These are phyloP conservation scores for Solanum chacoense DNA, from an alignment of 305 asterid genomes.

Conservation along the genomic window DNA sequence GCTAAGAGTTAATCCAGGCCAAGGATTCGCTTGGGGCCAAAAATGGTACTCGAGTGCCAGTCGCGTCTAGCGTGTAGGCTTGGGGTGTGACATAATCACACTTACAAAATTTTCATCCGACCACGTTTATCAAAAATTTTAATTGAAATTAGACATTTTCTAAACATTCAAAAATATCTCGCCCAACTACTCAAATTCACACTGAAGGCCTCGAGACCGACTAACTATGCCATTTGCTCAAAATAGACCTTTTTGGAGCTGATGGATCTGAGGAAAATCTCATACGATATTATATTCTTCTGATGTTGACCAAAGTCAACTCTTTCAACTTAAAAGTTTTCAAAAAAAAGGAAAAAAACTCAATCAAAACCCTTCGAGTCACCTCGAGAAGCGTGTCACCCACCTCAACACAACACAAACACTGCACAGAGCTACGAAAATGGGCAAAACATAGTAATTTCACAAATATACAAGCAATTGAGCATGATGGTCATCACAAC, in stretches of 20 bases:
- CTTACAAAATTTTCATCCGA: neutral
- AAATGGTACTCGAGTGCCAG: too few relatives aligned
- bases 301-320: neutral
- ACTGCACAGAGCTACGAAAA: too few relatives aligned
- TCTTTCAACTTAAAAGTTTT: too few relatives aligned
- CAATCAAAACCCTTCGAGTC: neutral
- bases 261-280: neutral
- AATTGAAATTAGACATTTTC: too few relatives aligned
- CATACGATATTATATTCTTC: neutral
- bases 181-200: neutral
- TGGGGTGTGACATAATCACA: neutral
- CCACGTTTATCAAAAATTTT: neutral
- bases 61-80: too few relatives aligned
- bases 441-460: too few relatives aligned
- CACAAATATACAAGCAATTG: too few relatives aligned
- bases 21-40: too few relatives aligned
- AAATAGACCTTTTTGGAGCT: neutral
- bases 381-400: neutral
- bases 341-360: neutral
- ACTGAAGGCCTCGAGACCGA: neutral
- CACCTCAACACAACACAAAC: neutral
- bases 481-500: too few relatives aligned
- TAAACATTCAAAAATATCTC: neutral
- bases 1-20: too few relatives aligned
- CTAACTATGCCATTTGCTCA: neutral